phyloP scores from a whole-genome alignment of 1,139 yeast genomes.

The Magnusiomyces tetraspermus region DNA sequence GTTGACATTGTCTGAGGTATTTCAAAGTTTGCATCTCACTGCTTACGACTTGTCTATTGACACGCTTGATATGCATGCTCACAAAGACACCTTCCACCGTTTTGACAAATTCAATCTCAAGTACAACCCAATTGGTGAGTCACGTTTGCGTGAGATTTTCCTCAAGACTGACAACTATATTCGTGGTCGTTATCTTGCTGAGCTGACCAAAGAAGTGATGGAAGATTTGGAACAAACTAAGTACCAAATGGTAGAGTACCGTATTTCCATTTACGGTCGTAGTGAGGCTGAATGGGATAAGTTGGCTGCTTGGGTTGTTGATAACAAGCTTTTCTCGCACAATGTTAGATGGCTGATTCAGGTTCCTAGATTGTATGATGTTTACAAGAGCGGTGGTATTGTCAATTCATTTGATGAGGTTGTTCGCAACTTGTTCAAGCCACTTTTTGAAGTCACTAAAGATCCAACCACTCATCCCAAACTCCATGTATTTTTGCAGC shows the following conservation, averaged over 20 bases:
- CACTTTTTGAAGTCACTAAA: conserved; percentile 83
- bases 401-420: conserved; percentile 69
- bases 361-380: conserved; percentile 84
- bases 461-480: conserved; percentile 85
- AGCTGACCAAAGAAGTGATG: conserved; percentile 84
- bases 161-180: conserved; percentile 91
- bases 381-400: conserved; percentile 69
- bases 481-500: conserved; percentile 72
- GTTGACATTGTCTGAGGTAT: conserved; percentile 79
- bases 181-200: conserved; percentile 82
- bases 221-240: conserved; percentile 87
- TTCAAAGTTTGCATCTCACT: conserved; percentile 77
- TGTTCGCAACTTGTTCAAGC: conserved; percentile 68
- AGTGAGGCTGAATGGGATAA: conserved; percentile 89
- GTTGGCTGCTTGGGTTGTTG: conserved; percentile 89
- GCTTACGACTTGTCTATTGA: conserved; percentile 95
- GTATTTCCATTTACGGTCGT: conserved; percentile 91
- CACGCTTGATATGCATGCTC: conserved; percentile 98
- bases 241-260: conserved; percentile 93
- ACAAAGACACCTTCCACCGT: conserved; percentile 93
- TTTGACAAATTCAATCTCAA: conserved; percentile 96
- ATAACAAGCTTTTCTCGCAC: conserved; percentile 81
- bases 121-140: conserved; percentile 97
- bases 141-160: conserved; percentile 90
- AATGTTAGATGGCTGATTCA: conserved; percentile 97